Evolutionary conservation across 108 stramenopile species (phyloP), one percentile per base, ranked within the genome.

Genomic region (Chaetoceros tenuissimus): DNA sequence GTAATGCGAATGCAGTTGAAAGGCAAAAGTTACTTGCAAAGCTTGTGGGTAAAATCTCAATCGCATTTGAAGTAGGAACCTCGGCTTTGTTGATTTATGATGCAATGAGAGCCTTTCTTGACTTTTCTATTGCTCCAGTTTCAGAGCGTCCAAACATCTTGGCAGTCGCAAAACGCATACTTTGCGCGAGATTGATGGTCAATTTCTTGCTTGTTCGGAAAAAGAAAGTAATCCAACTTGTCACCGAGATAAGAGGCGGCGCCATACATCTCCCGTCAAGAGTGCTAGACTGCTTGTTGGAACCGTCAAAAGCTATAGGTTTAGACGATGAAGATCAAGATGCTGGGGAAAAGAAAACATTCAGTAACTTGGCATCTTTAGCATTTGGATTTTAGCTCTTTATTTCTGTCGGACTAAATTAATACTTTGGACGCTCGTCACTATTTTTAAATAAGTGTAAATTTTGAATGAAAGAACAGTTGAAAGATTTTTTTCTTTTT

Each of bases 181-280:
- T 84, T 28, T 85, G 85, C 55, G 69, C 85, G 31, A 73, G 80
- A 46, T 59, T 92, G 21, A 87, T 85, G 48, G n/a, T 84, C 22
- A 81, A 85, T 29, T 92, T 83, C 60, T 66, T 92, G 46, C 66
- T 65, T 56, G 59, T 69, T 24, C 72, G 82, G 52, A 77, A 72
- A 48, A 69, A 31, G 19, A 87, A 77, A 44, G 77, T 84, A 19
- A 26, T 56, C 3, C 51, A 71, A 8, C 60, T 81, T 21, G 71
- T 61, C 2, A 50, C 64, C 23, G 60, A 61, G 24, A 65, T 86
- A 2, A 82, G 82, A 53, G 81, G 79, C 29, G 81, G 79, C 10
- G 79, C 83, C 16, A 24, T 69, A 17, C 55, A 71, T 27, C 30
- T 84, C 24, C 78, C 83, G 13, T 67, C 75, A 52, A 75, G 71